phyloP scores from a whole-genome alignment of 345 rosid genomes.

The Dimocarpus longan region DNA sequence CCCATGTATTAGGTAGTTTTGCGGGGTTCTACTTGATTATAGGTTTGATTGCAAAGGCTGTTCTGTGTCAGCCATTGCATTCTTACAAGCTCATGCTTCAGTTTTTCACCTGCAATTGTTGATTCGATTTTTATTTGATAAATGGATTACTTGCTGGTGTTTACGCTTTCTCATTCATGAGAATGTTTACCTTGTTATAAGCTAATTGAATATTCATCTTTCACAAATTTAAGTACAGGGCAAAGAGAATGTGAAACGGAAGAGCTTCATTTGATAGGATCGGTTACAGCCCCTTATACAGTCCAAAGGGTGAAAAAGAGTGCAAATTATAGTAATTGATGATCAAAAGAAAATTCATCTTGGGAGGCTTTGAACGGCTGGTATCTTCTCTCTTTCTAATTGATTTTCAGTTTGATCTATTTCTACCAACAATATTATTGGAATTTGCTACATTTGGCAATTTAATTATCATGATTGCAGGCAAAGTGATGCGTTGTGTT shows the following conservation, averaged over 20 bases:
- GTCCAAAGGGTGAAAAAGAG: background rate
- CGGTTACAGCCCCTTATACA: background rate
- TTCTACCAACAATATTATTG: background rate
- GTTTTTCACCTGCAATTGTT: background rate
- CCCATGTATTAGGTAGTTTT: background rate
- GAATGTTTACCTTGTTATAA: no score
- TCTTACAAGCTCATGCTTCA: background rate
- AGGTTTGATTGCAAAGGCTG: background rate
- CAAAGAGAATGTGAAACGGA: background rate
- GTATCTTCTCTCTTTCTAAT: background rate
- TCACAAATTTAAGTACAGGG: slow-evolving; percentile 12
- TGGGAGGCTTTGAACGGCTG: slow-evolving; percentile 11
- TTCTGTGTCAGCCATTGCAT: background rate
- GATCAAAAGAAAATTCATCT: slow-evolving; percentile 35
- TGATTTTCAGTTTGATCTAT: background rate
- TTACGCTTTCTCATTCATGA: background rate
- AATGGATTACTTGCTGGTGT: background rate
- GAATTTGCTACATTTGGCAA: background rate
- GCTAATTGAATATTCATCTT: background rate
- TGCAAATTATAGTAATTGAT: background rate
- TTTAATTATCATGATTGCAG: background rate
- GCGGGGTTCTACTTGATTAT: background rate
- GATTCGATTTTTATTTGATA: background rate
- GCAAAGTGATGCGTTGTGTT: no score
- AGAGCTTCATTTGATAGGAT: background rate